phyloP scores from a whole-genome alignment of 352 stramenopile genomes.

The Globisporangium mamillatum region DNA sequence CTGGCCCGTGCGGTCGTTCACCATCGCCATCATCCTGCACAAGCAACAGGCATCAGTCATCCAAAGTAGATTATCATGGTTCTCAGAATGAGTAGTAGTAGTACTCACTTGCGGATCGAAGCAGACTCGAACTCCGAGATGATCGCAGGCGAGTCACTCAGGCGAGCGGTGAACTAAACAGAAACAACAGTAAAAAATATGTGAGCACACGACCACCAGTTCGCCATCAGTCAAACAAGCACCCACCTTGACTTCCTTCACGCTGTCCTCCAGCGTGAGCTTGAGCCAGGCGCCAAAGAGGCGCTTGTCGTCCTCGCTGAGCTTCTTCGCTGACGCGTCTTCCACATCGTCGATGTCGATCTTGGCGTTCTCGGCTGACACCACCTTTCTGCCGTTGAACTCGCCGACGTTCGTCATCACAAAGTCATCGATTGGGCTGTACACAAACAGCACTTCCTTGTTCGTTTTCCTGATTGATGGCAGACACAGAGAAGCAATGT shows the following conservation, averaged over 20 bases:
- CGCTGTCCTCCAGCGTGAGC: constrained; percentile 85
- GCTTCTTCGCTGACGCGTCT: constrained; percentile 45
- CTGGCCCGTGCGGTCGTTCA: constrained; percentile 85
- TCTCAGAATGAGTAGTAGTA: not conserved
- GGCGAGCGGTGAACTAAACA: constrained; percentile 75
- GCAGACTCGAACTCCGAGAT: constrained; percentile 98
- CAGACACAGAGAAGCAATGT: not conserved
- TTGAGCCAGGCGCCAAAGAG: constrained; percentile 94
- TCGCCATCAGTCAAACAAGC: not conserved
- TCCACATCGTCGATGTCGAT: constrained; percentile 86
- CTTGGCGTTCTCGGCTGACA: constrained; percentile 96
- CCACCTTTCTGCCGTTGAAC: constrained; percentile 95
- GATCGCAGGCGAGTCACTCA: constrained; percentile 97
- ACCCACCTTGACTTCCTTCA: constrained; percentile 84
- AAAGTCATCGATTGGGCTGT: constrained; percentile 99
- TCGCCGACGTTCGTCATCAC: constrained; percentile 98
- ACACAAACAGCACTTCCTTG: constrained; percentile 98
- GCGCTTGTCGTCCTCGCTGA: constrained; percentile 86
- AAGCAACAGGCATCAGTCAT: not conserved
- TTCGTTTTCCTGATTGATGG: constrained; percentile 65
- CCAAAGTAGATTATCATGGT: not conserved
- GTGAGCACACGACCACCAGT: not conserved
- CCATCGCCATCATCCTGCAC: constrained; percentile 97
- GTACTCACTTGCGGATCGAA: constrained; percentile 89
- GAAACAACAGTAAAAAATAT: not conserved